Evolutionary conservation across 179 eudicot species (phyloP).

Genomic region (Silene coronaria): DNA sequence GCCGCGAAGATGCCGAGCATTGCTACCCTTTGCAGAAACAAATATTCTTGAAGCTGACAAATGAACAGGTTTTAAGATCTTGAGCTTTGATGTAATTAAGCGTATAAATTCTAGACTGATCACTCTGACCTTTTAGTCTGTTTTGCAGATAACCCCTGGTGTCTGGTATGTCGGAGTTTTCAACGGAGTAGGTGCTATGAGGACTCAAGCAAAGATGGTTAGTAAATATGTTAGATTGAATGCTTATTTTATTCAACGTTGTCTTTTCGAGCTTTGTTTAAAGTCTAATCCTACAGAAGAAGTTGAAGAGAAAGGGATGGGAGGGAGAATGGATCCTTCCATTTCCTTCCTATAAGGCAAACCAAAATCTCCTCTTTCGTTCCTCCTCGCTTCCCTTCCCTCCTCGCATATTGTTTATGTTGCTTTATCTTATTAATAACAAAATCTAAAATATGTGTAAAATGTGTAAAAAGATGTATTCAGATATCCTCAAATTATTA

Average conservation of each 20-base stretch:
- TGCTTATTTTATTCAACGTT: neutral
- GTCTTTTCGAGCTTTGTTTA: neutral
- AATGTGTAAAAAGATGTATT: no score
- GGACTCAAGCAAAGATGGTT: constrained; percentile 97
- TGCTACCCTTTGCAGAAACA: constrained; percentile 78
- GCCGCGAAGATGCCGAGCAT: constrained; percentile 46
- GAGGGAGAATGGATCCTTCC: no score
- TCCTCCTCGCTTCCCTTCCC: no score
- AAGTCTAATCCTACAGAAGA: neutral
- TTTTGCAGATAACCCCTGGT: constrained; percentile 72
- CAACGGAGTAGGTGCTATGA: constrained; percentile 74
- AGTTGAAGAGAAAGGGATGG: no score
- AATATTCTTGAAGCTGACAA: constrained; percentile 48
- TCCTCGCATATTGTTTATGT: no score
- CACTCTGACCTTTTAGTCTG: constrained; percentile 22
- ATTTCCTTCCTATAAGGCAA: no score
- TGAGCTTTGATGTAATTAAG: neutral
- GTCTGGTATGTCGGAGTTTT: constrained; percentile 79
- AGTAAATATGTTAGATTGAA: neutral
- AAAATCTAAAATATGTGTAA: no score
- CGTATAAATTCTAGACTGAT: neutral
- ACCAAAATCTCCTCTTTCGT: neutral
- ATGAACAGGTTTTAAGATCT: constrained; percentile 57
- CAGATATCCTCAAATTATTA: no score
- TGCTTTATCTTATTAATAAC: no score